Evolutionary conservation across 2,329 filamentous ascomycete genomes (phyloP).

Genomic region (Pyricularia pennisetigena): DNA sequence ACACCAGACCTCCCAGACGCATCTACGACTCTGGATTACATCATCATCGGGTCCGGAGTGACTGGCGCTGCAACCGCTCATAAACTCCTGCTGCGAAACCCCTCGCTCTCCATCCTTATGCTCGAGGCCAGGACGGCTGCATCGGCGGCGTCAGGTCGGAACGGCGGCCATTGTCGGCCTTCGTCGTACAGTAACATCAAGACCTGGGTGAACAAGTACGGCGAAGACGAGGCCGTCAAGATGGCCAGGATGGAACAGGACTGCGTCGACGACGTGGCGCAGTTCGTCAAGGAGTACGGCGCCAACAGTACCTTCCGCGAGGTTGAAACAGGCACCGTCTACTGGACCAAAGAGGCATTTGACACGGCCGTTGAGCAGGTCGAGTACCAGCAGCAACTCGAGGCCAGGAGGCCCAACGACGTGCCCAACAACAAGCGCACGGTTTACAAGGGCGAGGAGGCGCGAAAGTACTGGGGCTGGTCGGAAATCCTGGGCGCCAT

Average conservation of each 20-base stretch:
- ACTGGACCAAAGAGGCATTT: conserved; percentile 19
- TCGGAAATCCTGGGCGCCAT: conserved; percentile 28
- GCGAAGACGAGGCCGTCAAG: conserved; percentile 1
- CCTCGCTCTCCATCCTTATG: conserved; percentile 12
- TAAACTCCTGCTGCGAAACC: conserved; percentile 15
- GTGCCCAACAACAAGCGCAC: conserved; percentile 28
- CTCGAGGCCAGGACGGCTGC: conserved; percentile 17
- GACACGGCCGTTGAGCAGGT: conserved; percentile 21
- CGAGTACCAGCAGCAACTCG: conserved; percentile 20
- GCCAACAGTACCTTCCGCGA: conserved; percentile 24
- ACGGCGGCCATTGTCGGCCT: conserved; percentile 14
- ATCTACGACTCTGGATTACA: conserved; percentile 14
- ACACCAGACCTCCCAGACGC: conserved; percentile 9
- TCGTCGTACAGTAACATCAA: neutral
- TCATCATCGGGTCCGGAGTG: conserved; percentile 27
- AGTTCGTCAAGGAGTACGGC: conserved; percentile 59
- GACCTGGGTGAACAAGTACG: neutral
- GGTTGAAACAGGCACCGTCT: conserved; percentile 37
- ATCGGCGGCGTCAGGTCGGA: conserved; percentile 19
- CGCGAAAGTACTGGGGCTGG: conserved; percentile 20
- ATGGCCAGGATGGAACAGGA: conserved; percentile 1
- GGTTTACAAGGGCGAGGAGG: conserved; percentile 23
- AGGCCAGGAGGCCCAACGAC: conserved; percentile 8
- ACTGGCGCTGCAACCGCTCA: conserved; percentile 21
- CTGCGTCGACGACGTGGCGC: conserved; percentile 11